Conservation (phyloP, 2,329 filamentous ascomycete genomes). For the Talaromyces islandicus region DNA sequence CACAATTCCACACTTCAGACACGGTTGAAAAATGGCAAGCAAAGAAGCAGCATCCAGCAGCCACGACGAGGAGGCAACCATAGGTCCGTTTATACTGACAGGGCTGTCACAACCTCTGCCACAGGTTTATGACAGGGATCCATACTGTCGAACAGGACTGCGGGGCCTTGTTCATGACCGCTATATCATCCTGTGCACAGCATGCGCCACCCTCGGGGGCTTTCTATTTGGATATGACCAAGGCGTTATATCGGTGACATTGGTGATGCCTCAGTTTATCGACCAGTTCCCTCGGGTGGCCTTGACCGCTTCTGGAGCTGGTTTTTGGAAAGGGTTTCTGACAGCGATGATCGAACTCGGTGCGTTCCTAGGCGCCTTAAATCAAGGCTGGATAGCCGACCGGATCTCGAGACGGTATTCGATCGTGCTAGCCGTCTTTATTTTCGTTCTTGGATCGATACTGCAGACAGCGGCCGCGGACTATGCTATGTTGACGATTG, state of each 20-base stretch:
- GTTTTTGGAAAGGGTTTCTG: conserved; percentile 41
- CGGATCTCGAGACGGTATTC: conserved; percentile 48
- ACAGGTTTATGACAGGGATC: conserved; percentile 21
- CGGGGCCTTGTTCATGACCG: conserved; percentile 42
- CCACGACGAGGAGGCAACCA: not conserved
- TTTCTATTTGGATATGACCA: conserved; percentile 48
- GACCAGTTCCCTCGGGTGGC: conserved; percentile 40
- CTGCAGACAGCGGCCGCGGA: conserved; percentile 47
- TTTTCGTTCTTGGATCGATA: conserved; percentile 48
- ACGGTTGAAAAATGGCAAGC: not conserved
- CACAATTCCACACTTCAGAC: too few relatives aligned
- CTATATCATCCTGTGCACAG: conserved; percentile 48
- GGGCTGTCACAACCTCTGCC: conserved; percentile 31
- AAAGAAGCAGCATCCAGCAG: not conserved
- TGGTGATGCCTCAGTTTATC: conserved; percentile 50
- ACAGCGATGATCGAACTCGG: conserved; percentile 53
- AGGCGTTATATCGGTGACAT: conserved; percentile 40
- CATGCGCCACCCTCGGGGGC: conserved; percentile 46
- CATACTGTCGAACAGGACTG: conserved; percentile 36
- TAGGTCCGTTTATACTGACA: conserved; percentile 10
- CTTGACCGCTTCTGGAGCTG: conserved; percentile 29
- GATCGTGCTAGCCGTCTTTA: conserved; percentile 45
- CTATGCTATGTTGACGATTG: conserved; percentile 44
- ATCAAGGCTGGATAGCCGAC: conserved; percentile 47
- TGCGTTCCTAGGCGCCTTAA: conserved; percentile 42